Base-by-base conservation (phyloP, 148 eudicot genomes). In the Heliosperma pusillum region DNA sequence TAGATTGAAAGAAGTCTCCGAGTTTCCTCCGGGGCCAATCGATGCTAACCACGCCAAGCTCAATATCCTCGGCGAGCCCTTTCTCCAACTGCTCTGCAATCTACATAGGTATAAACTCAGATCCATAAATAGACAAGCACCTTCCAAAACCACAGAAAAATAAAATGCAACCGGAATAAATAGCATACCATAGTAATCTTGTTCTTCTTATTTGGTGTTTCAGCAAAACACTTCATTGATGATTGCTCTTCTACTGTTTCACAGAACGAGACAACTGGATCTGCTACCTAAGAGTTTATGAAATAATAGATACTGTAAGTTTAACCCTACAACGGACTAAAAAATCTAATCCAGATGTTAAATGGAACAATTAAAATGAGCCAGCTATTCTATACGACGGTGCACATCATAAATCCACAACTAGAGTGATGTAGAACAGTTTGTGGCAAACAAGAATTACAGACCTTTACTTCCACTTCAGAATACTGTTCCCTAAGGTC, bases 31-130 rank as follows among this genome's bases (percentile, higher is more conserved):
- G 78, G 12, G 94, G 91, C 99, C 97, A 92, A 81, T 96, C 99
- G 72, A 90, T 87, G 87, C 94, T 90, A 57, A 96, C 97, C 77
- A 86, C 87, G 76, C 91, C 86, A 71, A 88, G 89, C 79, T 96
- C 99, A 73, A 96, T 96, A 72, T 92, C 97, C 81, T 96, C 99
- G 19, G 99, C 99, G 64, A 96, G 97, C 71, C 99, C 99, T 83
- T 82, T 92, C 87, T 96, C 99, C 84, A 96, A 80, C 72, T 97
- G 91, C 82, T 96, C 97, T 1, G 99, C 97, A 88, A 96, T 90
- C 99, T 96, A 73, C 29, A 45, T n/a, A 45, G n/a, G 0, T 3
- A 30, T 13, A 13, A 55, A 63, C 44, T 74, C 7, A 42, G 59
- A 68, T 22, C 13, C 75, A 62, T 25, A 66, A 63, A 60, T 40